phyloP scores from a whole-genome alignment of 768 basidiomycete genomes.

The Cystofilobasidium bisporidii region DNA sequence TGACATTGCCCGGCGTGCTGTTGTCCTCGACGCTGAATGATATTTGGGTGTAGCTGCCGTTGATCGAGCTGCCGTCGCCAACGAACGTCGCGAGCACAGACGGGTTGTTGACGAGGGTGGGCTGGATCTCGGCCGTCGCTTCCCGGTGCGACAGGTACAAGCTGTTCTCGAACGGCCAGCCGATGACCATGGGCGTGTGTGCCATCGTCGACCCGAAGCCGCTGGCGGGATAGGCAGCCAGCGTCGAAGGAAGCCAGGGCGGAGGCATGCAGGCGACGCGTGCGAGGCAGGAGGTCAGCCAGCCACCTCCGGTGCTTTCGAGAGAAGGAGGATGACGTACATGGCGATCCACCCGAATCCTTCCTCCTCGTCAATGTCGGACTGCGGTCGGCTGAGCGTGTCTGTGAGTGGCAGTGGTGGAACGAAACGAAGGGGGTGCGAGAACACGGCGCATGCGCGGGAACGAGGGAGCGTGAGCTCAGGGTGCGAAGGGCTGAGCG shows the following conservation, averaged over 20 bases:
- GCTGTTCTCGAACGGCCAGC: slow-evolving; percentile 1
- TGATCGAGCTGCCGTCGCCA: slow-evolving; percentile 3
- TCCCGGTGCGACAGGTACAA: slow-evolving; percentile 11
- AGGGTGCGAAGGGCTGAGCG: neutral
- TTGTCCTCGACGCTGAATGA: slow-evolving; percentile 10
- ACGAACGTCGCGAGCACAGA: slow-evolving; percentile 10
- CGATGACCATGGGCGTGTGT: slow-evolving; percentile 19
- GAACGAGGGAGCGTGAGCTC: neutral
- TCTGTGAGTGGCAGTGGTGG: neutral
- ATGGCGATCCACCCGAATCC: slow-evolving; percentile 23
- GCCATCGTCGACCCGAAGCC: slow-evolving; percentile 20
- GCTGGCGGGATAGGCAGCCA: neutral
- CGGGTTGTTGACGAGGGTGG: neutral
- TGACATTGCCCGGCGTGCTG: neutral
- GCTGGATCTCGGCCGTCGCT: slow-evolving; percentile 7
- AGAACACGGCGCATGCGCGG: neutral
- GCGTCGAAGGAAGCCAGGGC: neutral
- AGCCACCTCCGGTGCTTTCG: neutral
- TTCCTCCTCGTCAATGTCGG: neutral
- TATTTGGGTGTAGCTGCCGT: slow-evolving; percentile 11
- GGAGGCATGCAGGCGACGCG: neutral
- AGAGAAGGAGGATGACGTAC: neutral
- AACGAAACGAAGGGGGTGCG: neutral
- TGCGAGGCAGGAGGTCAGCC: no score
- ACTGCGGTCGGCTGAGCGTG: slow-evolving; percentile 4